Percentiles rank a stretch among this genome's conserved stretches.
Evolutionary conservation across 208 protist genomes (phyloP).

Genomic region (Naegleria lovaniensis): DNA sequence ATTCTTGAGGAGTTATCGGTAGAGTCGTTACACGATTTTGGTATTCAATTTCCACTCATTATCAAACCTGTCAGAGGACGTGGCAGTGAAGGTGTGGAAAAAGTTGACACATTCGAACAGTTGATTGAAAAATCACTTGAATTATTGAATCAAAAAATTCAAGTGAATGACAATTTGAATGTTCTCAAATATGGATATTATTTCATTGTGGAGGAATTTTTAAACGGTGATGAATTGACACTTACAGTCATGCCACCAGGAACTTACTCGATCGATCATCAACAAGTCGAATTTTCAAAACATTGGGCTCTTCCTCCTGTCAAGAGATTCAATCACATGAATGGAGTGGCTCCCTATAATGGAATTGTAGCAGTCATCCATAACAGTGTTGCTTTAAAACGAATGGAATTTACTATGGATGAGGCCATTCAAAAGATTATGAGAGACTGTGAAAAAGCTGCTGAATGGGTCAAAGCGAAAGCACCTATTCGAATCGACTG

Average conservation of each 20-base stretch:
- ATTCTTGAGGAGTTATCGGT: no score
- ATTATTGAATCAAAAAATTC: neutral
- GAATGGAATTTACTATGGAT: neutral
- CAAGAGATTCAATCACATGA: neutral
- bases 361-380: neutral
- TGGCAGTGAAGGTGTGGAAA: neutral
- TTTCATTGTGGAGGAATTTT: conserved; percentile 11
- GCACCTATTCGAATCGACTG: neutral
- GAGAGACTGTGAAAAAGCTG: neutral
- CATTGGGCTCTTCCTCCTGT: conserved; percentile 15
- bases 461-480: neutral
- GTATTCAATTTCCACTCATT: conserved; percentile 19
- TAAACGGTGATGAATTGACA: conserved; percentile 20
- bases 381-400: neutral
- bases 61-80: conserved; percentile 12
- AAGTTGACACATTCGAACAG: neutral
- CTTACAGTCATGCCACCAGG: conserved; percentile 15
- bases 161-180: no score
- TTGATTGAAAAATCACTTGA: neutral
- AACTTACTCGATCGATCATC: neutral
- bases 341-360: neutral
- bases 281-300: neutral
- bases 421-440: neutral
- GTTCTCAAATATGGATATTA: neutral
- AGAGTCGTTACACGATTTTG: neutral